phyloP scores from a whole-genome alignment of 129 eudicot genomes.

The Centaurea solstitialis region DNA sequence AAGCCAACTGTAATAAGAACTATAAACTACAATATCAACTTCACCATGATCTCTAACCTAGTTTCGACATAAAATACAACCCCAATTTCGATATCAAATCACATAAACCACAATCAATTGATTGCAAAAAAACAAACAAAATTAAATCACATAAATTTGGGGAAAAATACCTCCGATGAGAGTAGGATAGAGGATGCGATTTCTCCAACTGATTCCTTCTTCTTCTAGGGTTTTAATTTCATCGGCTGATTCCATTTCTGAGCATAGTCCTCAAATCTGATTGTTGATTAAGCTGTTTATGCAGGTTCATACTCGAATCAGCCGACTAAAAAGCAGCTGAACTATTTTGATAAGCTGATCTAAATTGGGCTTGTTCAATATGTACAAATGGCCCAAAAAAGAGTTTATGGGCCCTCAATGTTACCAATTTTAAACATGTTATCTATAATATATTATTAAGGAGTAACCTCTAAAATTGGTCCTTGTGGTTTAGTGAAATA shows the following conservation, averaged over 20 bases:
- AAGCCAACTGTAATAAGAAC: not conserved
- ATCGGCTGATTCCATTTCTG: slow-evolving; percentile 36
- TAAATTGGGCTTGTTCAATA: slow-evolving; percentile 7
- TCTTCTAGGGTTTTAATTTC: slow-evolving; percentile 47
- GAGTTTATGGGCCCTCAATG: not conserved
- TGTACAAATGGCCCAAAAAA: not conserved
- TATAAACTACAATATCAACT: slow-evolving; percentile 1
- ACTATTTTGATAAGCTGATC: slow-evolving; percentile 13
- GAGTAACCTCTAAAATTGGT: too few species aligned
- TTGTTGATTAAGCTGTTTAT: slow-evolving; percentile 1
- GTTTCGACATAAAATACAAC: not conserved
- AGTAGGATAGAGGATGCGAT: slow-evolving; percentile 59
- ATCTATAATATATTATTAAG: too few species aligned
- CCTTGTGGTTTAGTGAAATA: too few species aligned
- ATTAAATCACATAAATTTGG: not conserved
- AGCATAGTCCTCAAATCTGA: slow-evolving; percentile 25
- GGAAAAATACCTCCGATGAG: slow-evolving; percentile 58
- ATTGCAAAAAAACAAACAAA: too few species aligned
- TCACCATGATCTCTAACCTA: not conserved
- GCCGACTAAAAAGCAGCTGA: not conserved
- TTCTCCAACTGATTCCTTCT: slow-evolving; percentile 47
- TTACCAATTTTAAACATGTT: too few species aligned
- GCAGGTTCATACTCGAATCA: slow-evolving; percentile 20
- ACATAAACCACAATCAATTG: too few species aligned
- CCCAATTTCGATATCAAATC: not conserved